Evolutionary conservation across 2,329 filamentous ascomycete species (phyloP), one percentile per base, ranked within the genome.

Genomic region (Pyrenophora teres): DNA sequence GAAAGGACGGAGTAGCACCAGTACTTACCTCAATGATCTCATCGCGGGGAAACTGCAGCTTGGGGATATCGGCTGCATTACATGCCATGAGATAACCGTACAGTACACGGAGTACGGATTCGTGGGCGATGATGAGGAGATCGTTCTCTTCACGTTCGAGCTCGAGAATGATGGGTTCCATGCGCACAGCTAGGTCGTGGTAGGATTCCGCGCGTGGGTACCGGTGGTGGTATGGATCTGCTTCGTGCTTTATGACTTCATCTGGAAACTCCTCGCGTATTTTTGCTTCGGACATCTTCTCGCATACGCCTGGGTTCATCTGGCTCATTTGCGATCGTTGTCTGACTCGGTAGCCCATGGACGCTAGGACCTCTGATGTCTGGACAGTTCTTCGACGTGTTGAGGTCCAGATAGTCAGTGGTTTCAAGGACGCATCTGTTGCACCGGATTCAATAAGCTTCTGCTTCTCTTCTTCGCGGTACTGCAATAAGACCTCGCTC

Each of bases 81-180:
- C 94, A 97, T 64, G 96, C 94, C 94, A 99, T 99, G 33, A 99
- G 81, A 74, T 99, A 99, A 19, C 92, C 92, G 71, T 99, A 99
- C 3, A 99, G 82, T 19, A 99, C 94, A 37, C 94, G 89, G 40
- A 99, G 82, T n/a, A 99, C 94, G 44, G 91, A 96, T 74, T 99
- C 94, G 73, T 99, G 94, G 0, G 94, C 94, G 62, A 99, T 97
- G 69, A 99, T 97, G 46, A 99, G 83, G n/a, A 99, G 82, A 71
- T 99, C 94, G 61, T 95, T 96, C 65, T 97, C 90, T 77, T 99
- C 94, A 37, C 94, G 87, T 78, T 99, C 94, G 12, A 99, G 83
- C 73, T 99, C 94, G 25, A 99, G 84, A 68, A 99, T 99, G 67
- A 99, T 96, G 35, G 94, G 95, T 72, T 99, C 94, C 40, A 99